A percentile compares a stretch with the other conserved stretches of the same genome.
Conservation (phyloP, 495 filamentous ascomycete genomes). For the Penicillium coffeae region DNA sequence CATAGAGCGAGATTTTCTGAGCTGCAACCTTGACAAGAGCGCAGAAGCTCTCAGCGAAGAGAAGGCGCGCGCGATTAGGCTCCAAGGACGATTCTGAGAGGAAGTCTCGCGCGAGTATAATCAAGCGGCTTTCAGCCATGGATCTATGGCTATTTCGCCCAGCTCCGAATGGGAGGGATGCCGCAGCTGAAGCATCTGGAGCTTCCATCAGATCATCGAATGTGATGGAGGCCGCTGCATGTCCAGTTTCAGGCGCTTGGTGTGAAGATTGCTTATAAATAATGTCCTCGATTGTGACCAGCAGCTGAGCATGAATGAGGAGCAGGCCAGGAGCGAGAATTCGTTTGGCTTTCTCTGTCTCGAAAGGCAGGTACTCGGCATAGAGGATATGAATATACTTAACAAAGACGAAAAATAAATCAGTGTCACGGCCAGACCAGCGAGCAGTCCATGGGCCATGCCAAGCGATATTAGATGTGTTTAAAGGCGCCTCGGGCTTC, state of each 20-base stretch:
- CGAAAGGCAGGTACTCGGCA: conserved; percentile 71
- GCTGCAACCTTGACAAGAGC: conserved; percentile 68
- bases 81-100: conserved; percentile 64
- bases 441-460: conserved; percentile 78
- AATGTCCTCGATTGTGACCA: conserved; percentile 77
- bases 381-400: conserved; percentile 86
- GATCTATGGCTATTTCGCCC: conserved; percentile 64
- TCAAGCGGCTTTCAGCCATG: conserved; percentile 89
- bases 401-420: conserved; percentile 90
- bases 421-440: conserved; percentile 88
- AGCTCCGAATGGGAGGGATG: conserved; percentile 57
- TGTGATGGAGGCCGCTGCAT: conserved; percentile 59
- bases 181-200: conserved; percentile 65
- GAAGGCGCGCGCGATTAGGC: conserved; percentile 53
- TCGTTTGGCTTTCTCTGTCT: conserved; percentile 59
- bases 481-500: conserved; percentile 63
- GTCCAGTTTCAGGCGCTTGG: conserved; percentile 46
- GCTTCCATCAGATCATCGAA: conserved; percentile 71
- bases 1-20: conserved; percentile 72
- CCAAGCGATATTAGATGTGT: conserved; percentile 73
- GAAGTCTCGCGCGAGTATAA: conserved; percentile 83
- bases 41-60: conserved; percentile 78
- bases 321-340: conserved; percentile 73
- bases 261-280: conserved; percentile 65
- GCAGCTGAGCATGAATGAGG: conserved; percentile 79